phyloP scores from a whole-genome alignment of 1,284 basidiomycete genomes.

The Calocybe gambosa region DNA sequence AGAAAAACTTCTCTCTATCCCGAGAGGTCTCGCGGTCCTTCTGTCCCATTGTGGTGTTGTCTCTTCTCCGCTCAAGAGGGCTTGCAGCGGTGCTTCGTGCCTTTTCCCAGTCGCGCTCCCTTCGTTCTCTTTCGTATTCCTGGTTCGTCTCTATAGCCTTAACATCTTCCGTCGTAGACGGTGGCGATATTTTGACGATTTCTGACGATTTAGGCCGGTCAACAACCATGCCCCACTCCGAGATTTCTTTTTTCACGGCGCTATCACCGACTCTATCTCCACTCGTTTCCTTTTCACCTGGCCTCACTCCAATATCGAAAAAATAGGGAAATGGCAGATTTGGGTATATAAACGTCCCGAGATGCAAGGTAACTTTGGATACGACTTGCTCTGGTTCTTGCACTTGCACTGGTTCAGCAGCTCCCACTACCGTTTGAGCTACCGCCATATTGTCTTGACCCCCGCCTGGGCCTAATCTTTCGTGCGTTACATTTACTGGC shows the following conservation, averaged over 20 bases:
- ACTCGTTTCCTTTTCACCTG: background rate
- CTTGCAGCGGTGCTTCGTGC: constrained; percentile 5
- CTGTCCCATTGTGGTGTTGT: background rate
- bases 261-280: background rate
- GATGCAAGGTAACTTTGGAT: background rate
- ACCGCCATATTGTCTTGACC: background rate
- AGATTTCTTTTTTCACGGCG: background rate
- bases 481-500: background rate
- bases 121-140: background rate
- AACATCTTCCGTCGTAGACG: background rate
- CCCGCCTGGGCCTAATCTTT: background rate
- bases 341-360: background rate
- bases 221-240: background rate
- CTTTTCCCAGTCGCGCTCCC: constrained; percentile 2
- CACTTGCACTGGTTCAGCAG: background rate
- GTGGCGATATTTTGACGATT: background rate
- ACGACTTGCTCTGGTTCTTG: background rate
- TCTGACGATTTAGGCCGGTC: background rate
- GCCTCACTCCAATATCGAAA: background rate
- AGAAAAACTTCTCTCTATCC: background rate
- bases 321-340: background rate
- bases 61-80: background rate
- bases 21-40: background rate
- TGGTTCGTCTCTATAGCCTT: background rate
- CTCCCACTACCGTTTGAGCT: background rate